A percentile compares a stretch with the other conserved stretches of the same genome.
phyloP scores from a whole-genome alignment of 2,329 filamentous ascomycete species.

The Tympanopsis confertula region DNA sequence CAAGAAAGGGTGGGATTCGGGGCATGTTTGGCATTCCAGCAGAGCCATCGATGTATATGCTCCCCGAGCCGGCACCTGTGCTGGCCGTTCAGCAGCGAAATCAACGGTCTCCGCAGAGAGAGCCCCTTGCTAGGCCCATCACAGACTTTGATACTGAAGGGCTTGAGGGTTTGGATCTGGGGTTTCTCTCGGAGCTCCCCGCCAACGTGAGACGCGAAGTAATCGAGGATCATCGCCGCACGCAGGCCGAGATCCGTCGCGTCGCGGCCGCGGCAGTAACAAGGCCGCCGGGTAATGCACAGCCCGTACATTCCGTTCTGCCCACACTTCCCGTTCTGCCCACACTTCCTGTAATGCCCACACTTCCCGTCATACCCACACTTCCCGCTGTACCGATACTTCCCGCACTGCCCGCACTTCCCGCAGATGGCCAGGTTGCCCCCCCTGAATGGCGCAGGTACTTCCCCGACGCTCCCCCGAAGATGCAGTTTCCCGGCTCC shows the following conservation, averaged over 20 bases:
- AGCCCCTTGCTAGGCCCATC: conserved; percentile 2
- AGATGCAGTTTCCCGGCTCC: conserved; percentile 31
- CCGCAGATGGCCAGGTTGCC: conserved; percentile 7
- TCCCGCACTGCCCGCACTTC: conserved; percentile 5
- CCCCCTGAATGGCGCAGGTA: conserved; percentile 29
- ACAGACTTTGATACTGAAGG: conserved; percentile 17
- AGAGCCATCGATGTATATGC: neutral
- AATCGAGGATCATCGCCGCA: conserved; percentile 58
- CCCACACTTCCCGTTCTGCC: too few relatives aligned
- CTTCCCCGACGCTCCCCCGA: conserved; percentile 33
- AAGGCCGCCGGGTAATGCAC: too few relatives aligned
- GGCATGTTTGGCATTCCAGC: conserved; percentile 1
- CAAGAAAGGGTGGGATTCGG: too few relatives aligned
- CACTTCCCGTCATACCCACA: too few relatives aligned
- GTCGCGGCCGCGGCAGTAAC: neutral
- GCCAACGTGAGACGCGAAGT: conserved; percentile 71
- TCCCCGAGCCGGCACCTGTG: neutral
- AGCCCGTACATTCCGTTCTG: too few relatives aligned
- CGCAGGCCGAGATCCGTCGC: conserved; percentile 28
- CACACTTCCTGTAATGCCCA: too few relatives aligned
- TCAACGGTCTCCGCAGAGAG: conserved; percentile 20
- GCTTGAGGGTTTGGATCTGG: conserved; percentile 45
- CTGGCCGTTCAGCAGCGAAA: conserved; percentile 8
- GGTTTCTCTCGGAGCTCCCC: conserved; percentile 73
- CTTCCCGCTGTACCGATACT: conserved; percentile 1